Base-by-base conservation (phyloP, 768 basidiomycete genomes). In the Porphyrellus cyaneotinctus region DNA sequence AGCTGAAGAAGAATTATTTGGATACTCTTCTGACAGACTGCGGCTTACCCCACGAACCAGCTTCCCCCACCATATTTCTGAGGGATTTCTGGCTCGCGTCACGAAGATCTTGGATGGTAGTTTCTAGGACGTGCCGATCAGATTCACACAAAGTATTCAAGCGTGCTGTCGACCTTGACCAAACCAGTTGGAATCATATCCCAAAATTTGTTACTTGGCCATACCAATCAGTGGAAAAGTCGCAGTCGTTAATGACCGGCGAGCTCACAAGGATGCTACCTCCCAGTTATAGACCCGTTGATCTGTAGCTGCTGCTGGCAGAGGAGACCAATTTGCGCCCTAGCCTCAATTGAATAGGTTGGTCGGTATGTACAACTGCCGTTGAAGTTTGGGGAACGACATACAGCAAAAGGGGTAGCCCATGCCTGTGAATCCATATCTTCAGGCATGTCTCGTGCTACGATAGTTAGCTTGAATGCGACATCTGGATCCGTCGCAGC, bases 371-470 rank as follows among this genome's bases (percentile, higher is more conserved):
- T 20, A n/a, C n/a, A n/a, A n/a, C 17, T 49, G 15, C 13, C 15
- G 35, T 48, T 18, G 36, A 41, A 22, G 15, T 6, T 26, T 7
- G 28, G 36, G 37, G 15, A 18, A 42, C 22, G 22, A 64, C 73
- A 47, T 51, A 77, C 77, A 52, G 79, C 77, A 65, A 78, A 79
- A n/a, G 79, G 79, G 49, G 75, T 78, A 10, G 78, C 70, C 66
- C 75, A 79, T 5, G 69, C 74, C 47, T 76, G 75, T 4, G 76
- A 78, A 41, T 67, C 67, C 58, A 62, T 64, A 39, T 69, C 65
- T 41, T 67, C 57, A 2, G 71, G 70, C 65, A 74, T 72, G 49
- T 74, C 72, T 49, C 71, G 62, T 43, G 72, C 72, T 5, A 74
- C 57, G 38, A 73, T 54, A 0, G 67, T 69, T 6, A 71, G 36